Base-by-base conservation (phyloP, 1,284 basidiomycete genomes). In the Sanguinoderma infundibulare region DNA sequence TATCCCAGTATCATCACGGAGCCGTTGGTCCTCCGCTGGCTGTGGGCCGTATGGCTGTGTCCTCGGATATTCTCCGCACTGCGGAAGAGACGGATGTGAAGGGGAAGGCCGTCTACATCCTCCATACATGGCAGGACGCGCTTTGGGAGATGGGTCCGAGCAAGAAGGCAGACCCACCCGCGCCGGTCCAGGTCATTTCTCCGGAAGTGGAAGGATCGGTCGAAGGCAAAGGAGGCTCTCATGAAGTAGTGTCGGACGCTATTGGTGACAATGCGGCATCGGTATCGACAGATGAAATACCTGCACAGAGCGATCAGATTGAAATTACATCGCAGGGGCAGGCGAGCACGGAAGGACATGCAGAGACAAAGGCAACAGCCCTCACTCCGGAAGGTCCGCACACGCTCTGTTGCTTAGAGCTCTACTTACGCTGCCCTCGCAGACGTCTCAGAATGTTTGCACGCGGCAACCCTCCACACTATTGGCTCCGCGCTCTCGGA, bases 111-210 rank as follows among this genome's bases (percentile, higher is more conserved):
- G 90, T 92, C 3, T 74, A 80, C 28, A 77, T 92, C 1, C 64
- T 89, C 47, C 89, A 93, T 69, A 83, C 85, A 1, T 89, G 87
- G 85, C 89, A 87, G 67, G 91, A 92, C 66, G 75, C 81, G 64
- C 70, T 93, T 9, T 93, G 89, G 84, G 82, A 86, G 17, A 81
- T 90, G 79, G 90, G 91, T 12, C 76, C 74, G 4, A 87, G 87
- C 40, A 80, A 77, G 24, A 89, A 86, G 67, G 57, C 65, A 8
- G 85, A 89, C 46, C 78, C 81, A 7, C 89, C 90, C 0, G 80
- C 78, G 6, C 74, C 78, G 22, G 60, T 68, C 26, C 62, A 63
- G 10, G 14, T 58, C 38, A 32, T 22, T 10, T 36, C 32, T 1
- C 12, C 49, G n/a, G 49, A 22, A 14, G 12, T 14, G 20, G 49